Conservation (phyloP, 805 yeast genomes). For the Debaryomyces hansenii region DNA sequence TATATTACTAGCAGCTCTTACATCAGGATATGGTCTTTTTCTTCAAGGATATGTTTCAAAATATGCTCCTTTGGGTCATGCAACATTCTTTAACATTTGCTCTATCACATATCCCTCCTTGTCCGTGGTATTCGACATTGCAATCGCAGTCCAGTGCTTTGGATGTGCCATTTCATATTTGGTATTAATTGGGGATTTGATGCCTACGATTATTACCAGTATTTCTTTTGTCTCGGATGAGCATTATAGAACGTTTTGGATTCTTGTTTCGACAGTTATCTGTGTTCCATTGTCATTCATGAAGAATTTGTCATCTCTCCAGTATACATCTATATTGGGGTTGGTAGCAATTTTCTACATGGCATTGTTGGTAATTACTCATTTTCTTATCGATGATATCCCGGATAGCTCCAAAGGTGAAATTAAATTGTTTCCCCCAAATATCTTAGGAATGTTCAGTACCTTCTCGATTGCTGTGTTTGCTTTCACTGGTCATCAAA, state of each 20-base stretch:
- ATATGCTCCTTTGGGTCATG: constrained; percentile 56
- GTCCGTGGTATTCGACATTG: constrained; percentile 62
- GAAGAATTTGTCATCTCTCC: constrained; percentile 75
- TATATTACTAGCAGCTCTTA: constrained; percentile 59
- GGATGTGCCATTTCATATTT: constrained; percentile 70
- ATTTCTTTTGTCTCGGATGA: constrained; percentile 19
- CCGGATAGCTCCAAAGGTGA: constrained; percentile 28
- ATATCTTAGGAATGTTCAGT: constrained; percentile 49
- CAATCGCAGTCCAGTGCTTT: constrained; percentile 69
- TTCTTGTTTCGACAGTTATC: constrained; percentile 44
- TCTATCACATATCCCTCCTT: constrained; percentile 60
- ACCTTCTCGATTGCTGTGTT: constrained; percentile 91
- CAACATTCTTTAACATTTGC: constrained; percentile 73
- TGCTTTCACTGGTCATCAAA: constrained; percentile 95
- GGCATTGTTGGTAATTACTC: constrained; percentile 70
- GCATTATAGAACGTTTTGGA: constrained; percentile 56
- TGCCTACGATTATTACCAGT: constrained; percentile 54
- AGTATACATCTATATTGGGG: constrained; percentile 83
- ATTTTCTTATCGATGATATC: constrained; percentile 61
- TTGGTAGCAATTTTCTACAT: constrained; percentile 78
- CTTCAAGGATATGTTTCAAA: constrained; percentile 60
- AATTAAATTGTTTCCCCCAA: constrained; percentile 39
- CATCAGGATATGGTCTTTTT: constrained; percentile 68
- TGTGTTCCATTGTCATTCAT: constrained; percentile 70
- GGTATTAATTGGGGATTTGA: constrained; percentile 68